phyloP scores from a whole-genome alignment of 1,284 basidiomycete genomes.

The Cutaneotrichosporon cyanovorans region DNA sequence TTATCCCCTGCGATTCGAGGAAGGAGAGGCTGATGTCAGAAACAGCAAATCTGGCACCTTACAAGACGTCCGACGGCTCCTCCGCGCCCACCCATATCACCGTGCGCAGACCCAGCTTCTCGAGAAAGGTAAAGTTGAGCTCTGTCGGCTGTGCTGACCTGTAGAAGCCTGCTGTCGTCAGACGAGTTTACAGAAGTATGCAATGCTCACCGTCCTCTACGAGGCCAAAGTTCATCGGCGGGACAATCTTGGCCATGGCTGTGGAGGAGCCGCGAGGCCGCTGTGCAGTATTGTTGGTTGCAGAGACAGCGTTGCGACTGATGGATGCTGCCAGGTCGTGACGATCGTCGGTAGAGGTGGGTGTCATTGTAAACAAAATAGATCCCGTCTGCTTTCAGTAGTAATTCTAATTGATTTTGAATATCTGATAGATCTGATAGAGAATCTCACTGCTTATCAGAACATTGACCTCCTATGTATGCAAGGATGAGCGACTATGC shows the following conservation, averaged over 20 bases:
- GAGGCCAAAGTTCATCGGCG: constrained; percentile 51
- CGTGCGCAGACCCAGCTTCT: constrained; percentile 48
- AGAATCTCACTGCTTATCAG: no score
- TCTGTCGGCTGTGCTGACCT: constrained; percentile 51
- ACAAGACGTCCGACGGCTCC: constrained; percentile 50
- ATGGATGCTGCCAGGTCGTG: no score
- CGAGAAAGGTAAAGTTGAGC: constrained; percentile 52
- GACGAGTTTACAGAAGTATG: neutral
- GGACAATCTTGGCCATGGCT: constrained; percentile 45
- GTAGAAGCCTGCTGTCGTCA: constrained; percentile 46
- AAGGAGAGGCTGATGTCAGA: constrained; percentile 34
- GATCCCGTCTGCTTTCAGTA: no score
- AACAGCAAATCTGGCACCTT: constrained; percentile 11
- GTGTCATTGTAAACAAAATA: no score
- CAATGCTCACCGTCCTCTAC: constrained; percentile 47
- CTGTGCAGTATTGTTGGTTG: no score
- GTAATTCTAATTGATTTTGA: no score
- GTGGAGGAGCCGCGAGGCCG: no score
- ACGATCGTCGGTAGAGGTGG: no score
- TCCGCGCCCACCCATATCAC: constrained; percentile 53
- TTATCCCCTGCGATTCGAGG: constrained; percentile 39
- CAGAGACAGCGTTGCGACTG: no score
- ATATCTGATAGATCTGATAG: no score
- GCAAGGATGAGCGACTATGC: no score
- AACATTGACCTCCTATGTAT: no score